Evolutionary conservation across 108 stramenopile species (phyloP), one percentile per base, ranked within the genome.

Genomic region (Cyclotella choctawhatcheeana): DNA sequence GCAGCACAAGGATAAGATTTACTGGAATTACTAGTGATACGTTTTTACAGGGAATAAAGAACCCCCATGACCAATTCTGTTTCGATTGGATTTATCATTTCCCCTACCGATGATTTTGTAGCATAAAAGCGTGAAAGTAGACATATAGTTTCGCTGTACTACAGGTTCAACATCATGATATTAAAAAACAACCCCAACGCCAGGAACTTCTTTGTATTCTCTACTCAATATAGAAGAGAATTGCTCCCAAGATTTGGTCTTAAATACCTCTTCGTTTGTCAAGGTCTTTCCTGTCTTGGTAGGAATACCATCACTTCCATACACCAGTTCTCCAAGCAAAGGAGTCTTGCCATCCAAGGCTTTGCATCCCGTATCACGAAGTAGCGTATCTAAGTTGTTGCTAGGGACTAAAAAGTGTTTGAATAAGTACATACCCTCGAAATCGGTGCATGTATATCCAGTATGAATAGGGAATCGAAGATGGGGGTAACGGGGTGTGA

Each of bases 171-270:
- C 37, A 40, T 31, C 44, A 44, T 58, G 6, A 24, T 21, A 21
- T 86, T 89, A 93, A 79, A 86, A 89, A 43, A 92, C 87, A 40
- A 90, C 89, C 67, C 93, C 93, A 51, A 91, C 86, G 51, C 93
- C 93, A 47, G 80, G 79, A 45, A 94, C 82, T 55, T 89, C 89
- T 47, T 85, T 85, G 45, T 87, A 94, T 44, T 94, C 88, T 82
- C 87, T 89, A 70, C 82, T 85, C 65, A 94, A 80, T 50, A 94
- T 82, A 27, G 83, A 82, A 55, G 67, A 58, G 78, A 83, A 88
- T 45, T 88, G 82, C 22, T 85, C 85, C 89, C 88, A 92, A 44
- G 77, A 81, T 35, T 81, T 76, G 20, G 76, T 40, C 75, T 83
- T 74, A 56, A 79, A 68, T 12, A 94, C 93, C 67, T 93, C 74